Evolutionary conservation across 2,329 filamentous ascomycete genomes (phyloP).

Genomic region (Penicillium sp.): DNA sequence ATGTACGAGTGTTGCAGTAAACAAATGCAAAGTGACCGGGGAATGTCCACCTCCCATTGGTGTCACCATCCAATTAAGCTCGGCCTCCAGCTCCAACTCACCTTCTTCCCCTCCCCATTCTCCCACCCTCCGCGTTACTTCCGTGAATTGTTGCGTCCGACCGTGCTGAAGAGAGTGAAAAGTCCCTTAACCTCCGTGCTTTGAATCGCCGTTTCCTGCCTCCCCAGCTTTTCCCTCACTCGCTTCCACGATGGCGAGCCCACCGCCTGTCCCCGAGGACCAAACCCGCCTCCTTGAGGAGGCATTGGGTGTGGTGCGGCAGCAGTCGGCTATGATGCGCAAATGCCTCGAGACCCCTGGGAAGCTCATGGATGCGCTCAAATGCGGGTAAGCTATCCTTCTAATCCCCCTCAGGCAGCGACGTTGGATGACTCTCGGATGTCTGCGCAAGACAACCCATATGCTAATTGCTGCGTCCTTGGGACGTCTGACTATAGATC

Average conservation of each 20-base stretch:
- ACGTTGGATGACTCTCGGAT: slow-evolving; percentile 5
- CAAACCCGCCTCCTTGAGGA: slow-evolving; percentile 93
- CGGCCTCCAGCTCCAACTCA: slow-evolving; percentile 20
- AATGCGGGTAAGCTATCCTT: slow-evolving; percentile 77
- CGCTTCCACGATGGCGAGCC: slow-evolving; percentile 44
- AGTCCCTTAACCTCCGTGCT: slow-evolving; percentile 12
- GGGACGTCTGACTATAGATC: slow-evolving; percentile 58
- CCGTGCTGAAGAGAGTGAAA: slow-evolving; percentile 10
- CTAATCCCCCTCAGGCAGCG: slow-evolving; percentile 24
- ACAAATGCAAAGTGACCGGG: slow-evolving; percentile 14
- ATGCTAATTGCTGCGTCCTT: slow-evolving; percentile 14
- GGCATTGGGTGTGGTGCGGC: slow-evolving; percentile 90
- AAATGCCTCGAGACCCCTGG: slow-evolving; percentile 94
- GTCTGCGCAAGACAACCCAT: slow-evolving; percentile 9
- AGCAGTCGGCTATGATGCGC: slow-evolving; percentile 95
- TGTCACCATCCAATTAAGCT: slow-evolving; percentile 21
- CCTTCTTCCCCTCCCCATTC: slow-evolving; percentile 11
- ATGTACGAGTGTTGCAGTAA: background rate
- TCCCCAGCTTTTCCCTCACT: slow-evolving; percentile 23
- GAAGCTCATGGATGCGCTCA: slow-evolving; percentile 99
- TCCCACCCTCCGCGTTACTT: slow-evolving; percentile 1
- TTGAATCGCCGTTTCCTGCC: slow-evolving; percentile 14
- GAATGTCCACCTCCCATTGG: slow-evolving; percentile 9
- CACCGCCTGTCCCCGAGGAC: slow-evolving; percentile 66
- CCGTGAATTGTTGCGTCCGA: slow-evolving; percentile 9